Evolutionary conservation across 2,329 filamentous ascomycete species (phyloP).

Genomic region (Talaromyces sp.): DNA sequence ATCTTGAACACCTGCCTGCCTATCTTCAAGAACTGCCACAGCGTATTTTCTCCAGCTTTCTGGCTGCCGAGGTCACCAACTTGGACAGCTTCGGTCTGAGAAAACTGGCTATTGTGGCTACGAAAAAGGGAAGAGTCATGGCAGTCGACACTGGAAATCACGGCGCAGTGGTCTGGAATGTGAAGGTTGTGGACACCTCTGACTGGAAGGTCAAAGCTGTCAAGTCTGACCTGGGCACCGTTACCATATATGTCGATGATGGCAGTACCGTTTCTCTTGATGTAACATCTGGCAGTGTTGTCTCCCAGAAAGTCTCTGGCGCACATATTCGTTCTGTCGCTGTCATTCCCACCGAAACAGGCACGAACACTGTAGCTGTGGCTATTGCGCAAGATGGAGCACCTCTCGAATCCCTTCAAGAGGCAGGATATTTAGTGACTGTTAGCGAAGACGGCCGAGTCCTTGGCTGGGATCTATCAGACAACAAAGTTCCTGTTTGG

Average conservation of each 20-base stretch:
- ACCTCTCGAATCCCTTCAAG: constrained; percentile 30
- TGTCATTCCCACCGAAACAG: constrained; percentile 27
- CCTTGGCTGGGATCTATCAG: constrained; percentile 41
- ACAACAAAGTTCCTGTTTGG: constrained; percentile 58
- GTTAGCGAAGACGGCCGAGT: constrained; percentile 40
- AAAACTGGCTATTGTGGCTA: constrained; percentile 78
- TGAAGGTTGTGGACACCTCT: constrained; percentile 58
- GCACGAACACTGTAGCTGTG: constrained; percentile 25
- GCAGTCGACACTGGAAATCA: constrained; percentile 72
- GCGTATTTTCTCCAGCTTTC: constrained; percentile 62
- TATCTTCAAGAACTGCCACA: constrained; percentile 68
- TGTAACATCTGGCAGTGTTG: constrained; percentile 41
- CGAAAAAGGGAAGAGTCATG: constrained; percentile 72
- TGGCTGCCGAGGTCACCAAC: constrained; percentile 53
- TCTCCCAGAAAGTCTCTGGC: constrained; percentile 30
- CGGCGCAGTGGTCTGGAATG: constrained; percentile 72
- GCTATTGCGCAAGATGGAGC: constrained; percentile 37
- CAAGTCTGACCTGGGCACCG: constrained; percentile 57
- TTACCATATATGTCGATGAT: constrained; percentile 57
- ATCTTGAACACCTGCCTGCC: constrained; percentile 67
- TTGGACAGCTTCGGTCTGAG: constrained; percentile 73
- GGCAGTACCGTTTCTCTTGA: constrained; percentile 59
- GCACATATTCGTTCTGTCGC: constrained; percentile 32
- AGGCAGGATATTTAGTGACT: constrained; percentile 39
- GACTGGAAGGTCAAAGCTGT: constrained; percentile 67